Conservation (phyloP, 1,139 yeast species). For the Saccharomyces hybrid region DNA sequence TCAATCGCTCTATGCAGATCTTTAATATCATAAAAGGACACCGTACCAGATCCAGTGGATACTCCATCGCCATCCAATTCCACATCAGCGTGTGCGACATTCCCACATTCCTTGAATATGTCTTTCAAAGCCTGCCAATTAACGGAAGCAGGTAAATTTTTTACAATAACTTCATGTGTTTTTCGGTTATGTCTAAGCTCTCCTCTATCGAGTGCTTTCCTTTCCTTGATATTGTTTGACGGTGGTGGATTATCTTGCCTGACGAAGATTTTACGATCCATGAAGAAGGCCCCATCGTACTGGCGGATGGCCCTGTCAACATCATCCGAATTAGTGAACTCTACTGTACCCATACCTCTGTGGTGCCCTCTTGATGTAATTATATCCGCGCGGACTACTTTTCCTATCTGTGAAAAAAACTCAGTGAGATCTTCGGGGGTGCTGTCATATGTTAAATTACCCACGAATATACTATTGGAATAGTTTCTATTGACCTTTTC, state of each 20-base stretch:
- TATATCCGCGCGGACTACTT: slow-evolving; percentile 78
- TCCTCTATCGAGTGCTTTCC: slow-evolving; percentile 1
- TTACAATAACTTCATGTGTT: slow-evolving; percentile 66
- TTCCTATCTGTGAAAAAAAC: slow-evolving; percentile 56
- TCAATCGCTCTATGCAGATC: slow-evolving; percentile 56
- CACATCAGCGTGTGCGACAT: slow-evolving; percentile 70
- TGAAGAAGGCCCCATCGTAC: slow-evolving; percentile 58
- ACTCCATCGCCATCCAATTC: slow-evolving; percentile 59
- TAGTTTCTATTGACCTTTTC: slow-evolving; percentile 56
- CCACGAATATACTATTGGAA: slow-evolving; percentile 62
- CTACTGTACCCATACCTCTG: slow-evolving; percentile 92
- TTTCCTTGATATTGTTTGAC: slow-evolving; percentile 4
- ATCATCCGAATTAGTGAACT: slow-evolving; percentile 59
- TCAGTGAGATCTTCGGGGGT: slow-evolving; percentile 54
- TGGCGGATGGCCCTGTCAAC: slow-evolving; percentile 70
- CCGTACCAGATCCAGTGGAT: slow-evolving; percentile 80
- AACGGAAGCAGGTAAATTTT: slow-evolving; percentile 69
- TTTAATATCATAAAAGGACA: slow-evolving; percentile 48
- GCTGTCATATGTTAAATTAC: slow-evolving; percentile 63
- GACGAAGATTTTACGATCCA: slow-evolving; percentile 81
- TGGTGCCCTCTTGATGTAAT: slow-evolving; percentile 78
- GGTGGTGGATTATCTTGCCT: slow-evolving; percentile 88
- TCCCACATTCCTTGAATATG: slow-evolving; percentile 66
- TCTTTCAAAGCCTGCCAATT: slow-evolving; percentile 82
- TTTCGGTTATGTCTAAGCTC: neutral